phyloP scores from a whole-genome alignment of 2,329 filamentous ascomycete species.

The Exophiala calicioides region DNA sequence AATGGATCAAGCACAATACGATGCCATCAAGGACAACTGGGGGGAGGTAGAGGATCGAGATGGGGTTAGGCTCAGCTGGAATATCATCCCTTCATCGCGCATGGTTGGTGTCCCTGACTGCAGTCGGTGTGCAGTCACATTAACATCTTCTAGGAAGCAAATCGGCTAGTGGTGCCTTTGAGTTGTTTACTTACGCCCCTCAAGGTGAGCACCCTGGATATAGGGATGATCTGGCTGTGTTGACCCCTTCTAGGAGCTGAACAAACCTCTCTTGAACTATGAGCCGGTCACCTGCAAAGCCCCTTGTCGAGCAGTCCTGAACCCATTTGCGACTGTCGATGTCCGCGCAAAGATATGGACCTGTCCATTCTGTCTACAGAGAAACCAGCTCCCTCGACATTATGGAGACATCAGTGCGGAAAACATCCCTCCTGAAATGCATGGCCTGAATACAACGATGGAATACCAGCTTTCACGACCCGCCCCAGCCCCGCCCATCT shows the following conservation, averaged over 20 bases:
- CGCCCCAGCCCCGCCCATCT: conserved; percentile 66
- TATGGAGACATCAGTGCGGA: conserved; percentile 70
- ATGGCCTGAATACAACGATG: conserved; percentile 65
- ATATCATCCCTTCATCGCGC: conserved; percentile 95
- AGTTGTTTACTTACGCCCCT: conserved; percentile 93
- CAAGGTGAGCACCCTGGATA: conserved; percentile 56
- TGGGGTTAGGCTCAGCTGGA: conserved; percentile 96
- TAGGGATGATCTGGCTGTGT: conserved; percentile 49
- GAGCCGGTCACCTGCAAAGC: conserved; percentile 96
- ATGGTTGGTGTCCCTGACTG: conserved; percentile 68
- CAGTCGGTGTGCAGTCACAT: conserved; percentile 25
- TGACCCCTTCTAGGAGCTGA: conserved; percentile 97
- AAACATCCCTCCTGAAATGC: conserved; percentile 66
- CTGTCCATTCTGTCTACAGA: conserved; percentile 67
- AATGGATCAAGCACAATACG: conserved; percentile 73
- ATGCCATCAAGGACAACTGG: conserved; percentile 92
- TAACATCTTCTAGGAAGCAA: conserved; percentile 71
- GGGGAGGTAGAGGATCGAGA: conserved; percentile 94
- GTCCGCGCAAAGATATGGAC: conserved; percentile 68
- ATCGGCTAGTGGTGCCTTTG: conserved; percentile 90
- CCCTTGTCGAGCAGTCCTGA: conserved; percentile 92
- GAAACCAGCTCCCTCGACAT: conserved; percentile 65
- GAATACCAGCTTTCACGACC: conserved; percentile 65
- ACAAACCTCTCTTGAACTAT: conserved; percentile 87
- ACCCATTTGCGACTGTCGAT: conserved; percentile 83